phyloP scores from a whole-genome alignment of 208 protist genomes.

The Acanthamoeba culbertsoni region DNA sequence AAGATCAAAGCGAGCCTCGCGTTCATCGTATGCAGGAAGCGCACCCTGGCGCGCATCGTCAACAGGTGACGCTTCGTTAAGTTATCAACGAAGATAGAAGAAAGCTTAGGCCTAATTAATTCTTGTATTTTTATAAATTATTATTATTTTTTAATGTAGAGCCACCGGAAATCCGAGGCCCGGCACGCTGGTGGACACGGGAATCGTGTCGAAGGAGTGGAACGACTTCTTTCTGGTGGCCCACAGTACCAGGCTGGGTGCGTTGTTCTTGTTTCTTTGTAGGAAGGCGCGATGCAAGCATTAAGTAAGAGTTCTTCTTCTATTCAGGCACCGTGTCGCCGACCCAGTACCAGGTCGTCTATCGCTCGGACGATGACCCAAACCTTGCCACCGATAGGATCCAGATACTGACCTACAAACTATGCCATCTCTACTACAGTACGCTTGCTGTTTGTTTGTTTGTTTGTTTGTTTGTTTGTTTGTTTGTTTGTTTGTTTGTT shows the following conservation, averaged over 20 bases:
- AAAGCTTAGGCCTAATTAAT: background rate
- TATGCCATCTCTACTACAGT: constrained; percentile 35
- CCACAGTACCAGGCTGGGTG: background rate
- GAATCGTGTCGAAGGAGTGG: background rate
- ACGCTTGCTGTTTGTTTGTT: background rate
- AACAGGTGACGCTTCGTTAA: background rate
- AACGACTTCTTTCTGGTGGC: background rate
- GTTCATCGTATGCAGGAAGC: background rate
- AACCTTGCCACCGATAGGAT: background rate
- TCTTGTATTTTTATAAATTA: background rate
- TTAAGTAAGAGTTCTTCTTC: no score
- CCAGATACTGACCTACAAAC: background rate
- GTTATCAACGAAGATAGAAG: no score
- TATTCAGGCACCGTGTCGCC: background rate
- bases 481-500: background rate
- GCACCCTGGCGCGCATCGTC: background rate
- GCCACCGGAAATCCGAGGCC: background rate
- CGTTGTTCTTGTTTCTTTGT: background rate
- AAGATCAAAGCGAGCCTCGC: background rate
- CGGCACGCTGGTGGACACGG: background rate
- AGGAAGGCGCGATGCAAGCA: no score
- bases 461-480: background rate
- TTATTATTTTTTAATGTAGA: background rate
- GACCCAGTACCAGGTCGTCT: background rate
- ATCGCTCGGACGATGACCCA: background rate